Percentiles rank a stretch among this genome's conserved stretches.
These are phyloP conservation scores for Blastobotrys robertii DNA, from an alignment of 805 yeast species.

Conservation along the genomic window DNA sequence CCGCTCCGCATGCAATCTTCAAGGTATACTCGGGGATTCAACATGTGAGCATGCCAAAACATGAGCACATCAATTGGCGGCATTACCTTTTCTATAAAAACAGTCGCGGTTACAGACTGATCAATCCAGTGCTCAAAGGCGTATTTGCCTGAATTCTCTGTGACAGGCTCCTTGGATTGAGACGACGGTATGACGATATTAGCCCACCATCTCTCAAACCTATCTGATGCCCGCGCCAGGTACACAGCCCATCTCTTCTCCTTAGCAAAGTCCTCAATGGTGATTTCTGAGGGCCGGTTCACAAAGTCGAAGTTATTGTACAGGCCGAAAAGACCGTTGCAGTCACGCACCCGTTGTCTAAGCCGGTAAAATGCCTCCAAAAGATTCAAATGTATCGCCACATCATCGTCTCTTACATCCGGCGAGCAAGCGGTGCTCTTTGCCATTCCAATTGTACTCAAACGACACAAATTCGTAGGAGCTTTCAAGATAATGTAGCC, in stretches of 20 bases:
- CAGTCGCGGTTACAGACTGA: too few species aligned
- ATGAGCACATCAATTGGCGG: conserved; percentile 20
- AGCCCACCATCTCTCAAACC: conserved; percentile 14
- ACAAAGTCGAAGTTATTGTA: too few species aligned
- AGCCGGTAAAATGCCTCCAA: conserved; percentile 8
- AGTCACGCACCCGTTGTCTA: conserved; percentile 1
- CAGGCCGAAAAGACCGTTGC: conserved; percentile 10
- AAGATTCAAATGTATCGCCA: conserved; percentile 10
- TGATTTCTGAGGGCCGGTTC: too few species aligned
- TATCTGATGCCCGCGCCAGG: conserved; percentile 9
- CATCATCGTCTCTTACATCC: background rate
- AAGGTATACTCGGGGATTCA: conserved; percentile 16
- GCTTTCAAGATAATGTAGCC: too few species aligned
- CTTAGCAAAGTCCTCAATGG: background rate
- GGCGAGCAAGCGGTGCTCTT: too few species aligned
- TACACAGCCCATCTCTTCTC: conserved; percentile 12
- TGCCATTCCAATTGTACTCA: too few species aligned
- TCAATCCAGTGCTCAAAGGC: background rate
- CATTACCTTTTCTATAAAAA: background rate
- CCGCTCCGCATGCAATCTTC: conserved; percentile 14
- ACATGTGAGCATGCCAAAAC: conserved; percentile 20
- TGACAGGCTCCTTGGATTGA: background rate
- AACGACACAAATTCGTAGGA: too few species aligned
- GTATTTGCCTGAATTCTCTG: too few species aligned
- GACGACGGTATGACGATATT: background rate